Base-by-base conservation (phyloP, 257 asterid species). In the Nicotiana tomentosiformis region DNA sequence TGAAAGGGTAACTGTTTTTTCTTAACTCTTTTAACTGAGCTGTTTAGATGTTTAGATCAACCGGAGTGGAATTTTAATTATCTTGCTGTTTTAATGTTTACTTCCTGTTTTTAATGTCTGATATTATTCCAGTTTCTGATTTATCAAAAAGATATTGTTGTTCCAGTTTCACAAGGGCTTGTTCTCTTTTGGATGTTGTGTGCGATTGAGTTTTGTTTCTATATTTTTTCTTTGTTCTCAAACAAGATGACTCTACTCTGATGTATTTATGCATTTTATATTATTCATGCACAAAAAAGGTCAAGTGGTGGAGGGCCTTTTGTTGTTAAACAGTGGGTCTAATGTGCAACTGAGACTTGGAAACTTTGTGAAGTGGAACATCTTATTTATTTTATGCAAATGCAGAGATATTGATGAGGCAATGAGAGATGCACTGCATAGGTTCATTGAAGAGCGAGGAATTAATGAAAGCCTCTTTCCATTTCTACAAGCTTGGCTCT, bases 401-500 rank as follows among this genome's bases (percentile, higher is more conserved):
- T 51, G 76, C 84, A 81, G 84, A 81, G 84, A 81, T 81, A 30
- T 81, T 29, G 67, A 81, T 49, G 84, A 81, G 64, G 53, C 43
- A 15, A 66, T 70, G 12, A 81, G 84, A 66, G 84, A 81, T 46
- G 84, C 78, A 2, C n/a, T 81, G 32, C 84, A 81, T 78, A 66
- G 77, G 37, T 81, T 81, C 84, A 90, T 96, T 61, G 96, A 91
- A 83, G 98, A 90, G 86, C 97, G 98, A 16, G 98, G 99, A 79
- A 89, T 96, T 81, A 91, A 90, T 12, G 96, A 92, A 88, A 84
- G 87, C 83, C 93, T 96, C 33, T 96, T 96, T 64, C 96, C 94
- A 30, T 94, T 94, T 85, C 86, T 94, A 82, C 99, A 94, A 90
- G 99, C 99, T 82, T 96, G 99, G 99, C 92, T 93, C 33, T 96